phyloP scores from a whole-genome alignment of 2,329 filamentous ascomycete genomes.

The Venturia aucupariae region DNA sequence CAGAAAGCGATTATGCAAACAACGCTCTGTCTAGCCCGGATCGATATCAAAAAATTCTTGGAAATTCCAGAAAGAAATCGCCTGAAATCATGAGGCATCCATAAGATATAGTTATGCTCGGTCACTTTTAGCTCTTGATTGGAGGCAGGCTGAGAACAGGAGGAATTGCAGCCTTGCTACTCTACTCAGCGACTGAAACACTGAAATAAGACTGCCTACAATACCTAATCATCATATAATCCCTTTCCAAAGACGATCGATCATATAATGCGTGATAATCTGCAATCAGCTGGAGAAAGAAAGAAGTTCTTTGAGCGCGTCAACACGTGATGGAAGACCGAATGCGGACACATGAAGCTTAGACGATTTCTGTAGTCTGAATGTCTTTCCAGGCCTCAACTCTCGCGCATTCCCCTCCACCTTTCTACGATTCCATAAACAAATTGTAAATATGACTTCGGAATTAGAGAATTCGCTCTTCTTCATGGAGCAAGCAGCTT shows the following conservation, averaged over 20 bases:
- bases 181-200: too few relatives aligned
- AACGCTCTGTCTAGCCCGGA: too few relatives aligned
- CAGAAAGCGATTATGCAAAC: too few relatives aligned
- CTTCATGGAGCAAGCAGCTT: slow-evolving; percentile 3
- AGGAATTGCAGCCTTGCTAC: too few relatives aligned
- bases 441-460: neutral
- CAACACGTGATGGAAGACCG: neutral
- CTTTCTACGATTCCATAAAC: neutral
- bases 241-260: too few relatives aligned
- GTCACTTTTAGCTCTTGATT: too few relatives aligned
- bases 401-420: neutral
- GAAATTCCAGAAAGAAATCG: neutral
- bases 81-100: neutral
- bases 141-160: too few relatives aligned
- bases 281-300: too few relatives aligned
- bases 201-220: too few relatives aligned
- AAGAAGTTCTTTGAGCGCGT: neutral
- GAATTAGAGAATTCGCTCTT: neutral
- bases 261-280: too few relatives aligned
- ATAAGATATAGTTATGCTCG: too few relatives aligned
- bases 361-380: neutral
- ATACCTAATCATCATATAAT: too few relatives aligned
- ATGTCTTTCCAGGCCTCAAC: neutral
- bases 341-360: neutral
- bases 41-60: neutral